Evolutionary conservation across 306 rosid genomes (phyloP).

Genomic region (Prunus kanzakura): DNA sequence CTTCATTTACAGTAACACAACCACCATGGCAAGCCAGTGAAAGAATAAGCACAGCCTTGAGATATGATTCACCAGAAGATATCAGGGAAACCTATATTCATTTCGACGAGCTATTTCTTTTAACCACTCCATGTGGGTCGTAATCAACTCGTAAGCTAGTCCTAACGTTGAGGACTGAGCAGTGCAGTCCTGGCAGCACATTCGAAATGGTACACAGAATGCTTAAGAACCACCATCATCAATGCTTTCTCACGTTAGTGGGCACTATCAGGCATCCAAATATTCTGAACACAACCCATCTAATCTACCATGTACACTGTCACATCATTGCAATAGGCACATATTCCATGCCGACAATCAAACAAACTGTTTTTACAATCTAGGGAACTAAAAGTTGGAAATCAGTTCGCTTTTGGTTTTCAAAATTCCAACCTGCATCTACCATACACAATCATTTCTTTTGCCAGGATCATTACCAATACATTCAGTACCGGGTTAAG

Average conservation of each 20-base stretch:
- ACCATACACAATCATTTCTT: background rate
- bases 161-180: too few species aligned
- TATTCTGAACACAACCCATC: background rate
- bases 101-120: constrained; percentile 24
- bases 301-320: background rate
- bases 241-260: too few species aligned
- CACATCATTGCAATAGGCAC: background rate
- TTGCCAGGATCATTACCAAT: background rate
- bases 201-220: background rate
- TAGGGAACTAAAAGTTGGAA: background rate
- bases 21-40: constrained; percentile 28
- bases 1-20: constrained; percentile 15
- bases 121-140: too few species aligned
- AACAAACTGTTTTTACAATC: background rate
- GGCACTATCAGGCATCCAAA: too few species aligned
- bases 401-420: background rate
- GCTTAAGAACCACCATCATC: background rate
- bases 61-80: constrained; percentile 29
- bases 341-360: background rate
- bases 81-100: constrained; percentile 24
- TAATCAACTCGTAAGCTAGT: too few species aligned
- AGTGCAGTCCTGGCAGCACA: background rate
- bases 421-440: background rate
- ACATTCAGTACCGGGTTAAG: background rate
- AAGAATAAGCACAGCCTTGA: constrained; percentile 32